These are phyloP conservation scores for Suhomyces anneliseae DNA, from an alignment of 1,139 yeast species.

Conservation along the genomic window DNA sequence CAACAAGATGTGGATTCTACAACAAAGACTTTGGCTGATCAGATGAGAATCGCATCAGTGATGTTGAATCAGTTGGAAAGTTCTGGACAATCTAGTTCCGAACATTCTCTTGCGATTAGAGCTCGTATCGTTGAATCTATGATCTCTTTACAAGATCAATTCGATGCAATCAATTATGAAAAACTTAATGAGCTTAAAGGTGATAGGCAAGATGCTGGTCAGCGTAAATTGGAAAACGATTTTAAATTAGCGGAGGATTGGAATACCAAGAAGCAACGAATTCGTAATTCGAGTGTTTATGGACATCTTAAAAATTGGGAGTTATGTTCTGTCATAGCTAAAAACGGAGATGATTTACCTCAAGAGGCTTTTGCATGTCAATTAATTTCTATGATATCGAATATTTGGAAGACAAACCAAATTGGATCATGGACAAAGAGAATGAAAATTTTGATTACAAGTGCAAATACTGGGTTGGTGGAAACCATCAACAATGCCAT, in stretches of 20 bases:
- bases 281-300: slow-evolving; percentile 69
- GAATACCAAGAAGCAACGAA: slow-evolving; percentile 76
- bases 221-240: slow-evolving; percentile 87
- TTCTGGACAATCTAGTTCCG: slow-evolving; percentile 64
- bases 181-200: slow-evolving; percentile 33
- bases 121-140: slow-evolving; percentile 80
- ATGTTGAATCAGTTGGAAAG: slow-evolving; percentile 88
- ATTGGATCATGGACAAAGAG: slow-evolving; percentile 82
- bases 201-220: slow-evolving; percentile 62
- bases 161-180: slow-evolving; percentile 49
- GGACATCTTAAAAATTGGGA: slow-evolving; percentile 95
- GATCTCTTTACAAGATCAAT: slow-evolving; percentile 80
- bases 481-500: slow-evolving; percentile 94
- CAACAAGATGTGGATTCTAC: slow-evolving; percentile 14
- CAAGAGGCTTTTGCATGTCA: slow-evolving; percentile 99
- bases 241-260: slow-evolving; percentile 93
- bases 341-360: slow-evolving; percentile 91
- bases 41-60: slow-evolving; percentile 93
- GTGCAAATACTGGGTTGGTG: slow-evolving; percentile 86
- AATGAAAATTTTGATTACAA: slow-evolving; percentile 89
- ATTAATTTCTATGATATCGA: slow-evolving; percentile 79
- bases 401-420: slow-evolving; percentile 68
- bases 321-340: slow-evolving; percentile 88
- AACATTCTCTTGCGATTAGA: slow-evolving; percentile 72
- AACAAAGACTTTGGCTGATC: slow-evolving; percentile 69